Conservation (phyloP, 345 rosid species). For the Eucalyptus marginata region DNA sequence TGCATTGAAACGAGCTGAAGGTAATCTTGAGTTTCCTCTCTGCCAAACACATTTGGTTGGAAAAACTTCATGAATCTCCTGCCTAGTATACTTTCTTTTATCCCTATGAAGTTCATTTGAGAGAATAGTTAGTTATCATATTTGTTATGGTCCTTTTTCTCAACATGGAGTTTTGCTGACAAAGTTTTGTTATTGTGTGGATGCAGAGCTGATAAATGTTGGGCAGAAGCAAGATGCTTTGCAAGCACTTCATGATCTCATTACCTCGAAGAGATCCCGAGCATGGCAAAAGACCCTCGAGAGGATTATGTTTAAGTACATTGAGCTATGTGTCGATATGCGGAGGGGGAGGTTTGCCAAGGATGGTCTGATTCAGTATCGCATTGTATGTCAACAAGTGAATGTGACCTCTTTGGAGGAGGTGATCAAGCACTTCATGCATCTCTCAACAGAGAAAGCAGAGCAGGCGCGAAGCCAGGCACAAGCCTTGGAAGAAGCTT, state of each 20-base stretch:
- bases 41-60: not conserved
- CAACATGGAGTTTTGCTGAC: not conserved
- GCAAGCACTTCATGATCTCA: slow-evolving; percentile 82
- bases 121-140: not conserved
- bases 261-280: slow-evolving; percentile 84
- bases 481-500: slow-evolving; percentile 92
- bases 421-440: slow-evolving; percentile 94
- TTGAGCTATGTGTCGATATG: slow-evolving; percentile 95
- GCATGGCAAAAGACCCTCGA: slow-evolving; percentile 96
- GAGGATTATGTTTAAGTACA: slow-evolving; percentile 89
- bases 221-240: slow-evolving; percentile 98
- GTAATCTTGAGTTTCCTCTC: slow-evolving; percentile 12
- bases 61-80: not conserved
- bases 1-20: slow-evolving; percentile 92
- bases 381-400: slow-evolving; percentile 94
- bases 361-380: slow-evolving; percentile 94
- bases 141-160: not conserved
- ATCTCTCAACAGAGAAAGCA: slow-evolving; percentile 92
- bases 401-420: slow-evolving; percentile 94
- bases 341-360: slow-evolving; percentile 87
- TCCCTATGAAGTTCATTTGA: not conserved
- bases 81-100: not conserved
- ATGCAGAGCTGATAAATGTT: slow-evolving; percentile 83
- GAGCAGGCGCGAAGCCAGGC: slow-evolving; percentile 96
- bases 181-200: not conserved